Evolutionary conservation across 2,329 filamentous ascomycete genomes (phyloP), one percentile per base, ranked within the genome.

Genomic region (Coniochaeta hoffmannii): DNA sequence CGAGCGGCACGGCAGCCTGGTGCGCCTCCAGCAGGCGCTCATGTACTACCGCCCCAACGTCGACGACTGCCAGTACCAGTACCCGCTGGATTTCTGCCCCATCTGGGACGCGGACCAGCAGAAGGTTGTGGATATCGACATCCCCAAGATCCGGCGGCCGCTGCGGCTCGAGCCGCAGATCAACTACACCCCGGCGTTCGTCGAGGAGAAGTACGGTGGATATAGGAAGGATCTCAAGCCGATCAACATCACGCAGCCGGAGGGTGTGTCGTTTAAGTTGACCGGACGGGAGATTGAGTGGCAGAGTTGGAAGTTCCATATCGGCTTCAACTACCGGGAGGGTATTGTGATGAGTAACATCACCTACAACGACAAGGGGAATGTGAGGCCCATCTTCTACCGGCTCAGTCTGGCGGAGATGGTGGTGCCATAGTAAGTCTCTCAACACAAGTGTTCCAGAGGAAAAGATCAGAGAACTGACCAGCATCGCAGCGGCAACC

Each of bases 261-360:
- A 95, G 63, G 92, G 92, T 15, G 90, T 96, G 0, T 94, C 89
- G 0, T 97, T 96, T 76, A 83, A 79, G 19, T 75, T 96, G 61
- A 80, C 86, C 2, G 89, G 89, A 1, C 76, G 90, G 11, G 82
- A 82, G 49, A 79, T 96, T 53, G 83, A 85, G 61, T 96, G 92
- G 92, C 91, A 96, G 70, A 96, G 95, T 67, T 97, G 90, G 88
- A 93, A 83, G 64, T 83, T 96, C 61, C 92, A 96, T 69, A 83
- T 97, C 57, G 92, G 92, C 24, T 97, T 96, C 81, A 96, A 96
- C 77, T 94, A 96, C 74, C 83, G 89, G 26, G 92, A 97, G 72
- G 92, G 92, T 22, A 87, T 96, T 62, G 88, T 96, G 2, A 77
- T 97, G 7, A 94, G 89, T 71, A 90, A 96, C 73, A 91, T 96